Evolutionary conservation across 805 yeast genomes (phyloP).

Genomic region (Schizosaccharomyces lindneri): DNA sequence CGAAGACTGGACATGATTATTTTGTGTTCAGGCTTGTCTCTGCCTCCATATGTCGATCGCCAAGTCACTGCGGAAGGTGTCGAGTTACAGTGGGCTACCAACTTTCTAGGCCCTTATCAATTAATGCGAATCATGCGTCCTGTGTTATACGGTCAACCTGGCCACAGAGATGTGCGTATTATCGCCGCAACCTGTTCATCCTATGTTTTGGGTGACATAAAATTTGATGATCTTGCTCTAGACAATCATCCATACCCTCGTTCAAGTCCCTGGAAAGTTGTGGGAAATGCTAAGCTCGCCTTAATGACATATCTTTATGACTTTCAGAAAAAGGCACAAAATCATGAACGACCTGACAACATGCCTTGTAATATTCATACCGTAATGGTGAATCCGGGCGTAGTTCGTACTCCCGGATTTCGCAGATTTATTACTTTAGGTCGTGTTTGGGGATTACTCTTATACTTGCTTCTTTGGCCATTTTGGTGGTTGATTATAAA

Average conservation of each 20-base stretch:
- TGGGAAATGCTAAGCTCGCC: conserved; percentile 62
- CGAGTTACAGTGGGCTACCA: conserved; percentile 62
- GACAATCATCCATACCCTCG: conserved; percentile 33
- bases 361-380: conserved; percentile 46
- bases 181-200: conserved; percentile 55
- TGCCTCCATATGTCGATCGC: conserved; percentile 46
- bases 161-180: conserved; percentile 79
- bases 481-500: conserved; percentile 62
- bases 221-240: conserved; percentile 40
- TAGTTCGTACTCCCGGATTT: conserved; percentile 70
- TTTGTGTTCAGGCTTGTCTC: conserved; percentile 63
- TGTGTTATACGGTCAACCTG: conserved; percentile 65
- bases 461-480: conserved; percentile 53
- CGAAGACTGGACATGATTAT: conserved; percentile 74
- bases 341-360: conserved; percentile 37
- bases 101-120: conserved; percentile 63
- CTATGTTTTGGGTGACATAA: conserved; percentile 23
- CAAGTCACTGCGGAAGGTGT: conserved; percentile 55
- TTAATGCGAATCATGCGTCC: conserved; percentile 62
- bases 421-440: conserved; percentile 62
- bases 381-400: conserved; percentile 69
- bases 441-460: conserved; percentile 28
- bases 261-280: conserved; percentile 43
- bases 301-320: conserved; percentile 55
- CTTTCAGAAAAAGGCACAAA: conserved; percentile 39